Conservation (phyloP, 345 rosid genomes). For the Eucalyptus caleyi region DNA sequence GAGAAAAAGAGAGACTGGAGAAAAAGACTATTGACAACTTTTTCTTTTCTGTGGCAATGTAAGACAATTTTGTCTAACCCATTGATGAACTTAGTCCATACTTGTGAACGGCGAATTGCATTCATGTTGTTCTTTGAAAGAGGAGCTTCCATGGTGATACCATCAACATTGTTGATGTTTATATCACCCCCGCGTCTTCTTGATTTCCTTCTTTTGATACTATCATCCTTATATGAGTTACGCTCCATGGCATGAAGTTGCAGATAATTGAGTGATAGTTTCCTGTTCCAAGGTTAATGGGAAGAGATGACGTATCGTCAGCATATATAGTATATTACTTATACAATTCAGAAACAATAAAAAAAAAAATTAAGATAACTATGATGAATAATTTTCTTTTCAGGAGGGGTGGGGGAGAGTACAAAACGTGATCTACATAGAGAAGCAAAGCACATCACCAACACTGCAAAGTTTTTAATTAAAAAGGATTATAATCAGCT, state of each 20-base stretch:
- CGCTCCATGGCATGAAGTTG: conserved; percentile 53
- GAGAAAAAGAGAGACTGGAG: neutral
- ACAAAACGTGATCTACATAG: neutral
- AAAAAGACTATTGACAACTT: neutral
- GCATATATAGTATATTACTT: neutral
- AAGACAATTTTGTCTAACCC: neutral
- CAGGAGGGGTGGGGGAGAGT: neutral
- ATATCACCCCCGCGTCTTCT: conserved; percentile 35
- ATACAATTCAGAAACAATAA: neutral
- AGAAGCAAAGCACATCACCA: neutral
- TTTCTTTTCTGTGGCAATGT: neutral
- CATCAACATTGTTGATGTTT: conserved; percentile 8
- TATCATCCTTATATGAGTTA: conserved; percentile 39
- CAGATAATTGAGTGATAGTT: conserved; percentile 67
- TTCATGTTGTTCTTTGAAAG: conserved; percentile 79
- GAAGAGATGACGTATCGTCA: neutral
- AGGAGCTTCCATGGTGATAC: conserved; percentile 30
- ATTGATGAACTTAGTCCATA: neutral
- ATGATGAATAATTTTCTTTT: neutral
- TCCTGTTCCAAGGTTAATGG: conserved; percentile 38
- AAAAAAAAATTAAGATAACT: neutral
- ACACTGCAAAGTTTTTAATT: neutral
- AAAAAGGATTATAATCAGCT: neutral
- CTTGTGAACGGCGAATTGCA: conserved; percentile 78
- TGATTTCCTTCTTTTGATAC: conserved; percentile 56